Percentiles rank a stretch among this genome's conserved stretches.
These are phyloP conservation scores for Serpula lacrymans DNA, from an alignment of 768 basidiomycete species.

Conservation along the genomic window DNA sequence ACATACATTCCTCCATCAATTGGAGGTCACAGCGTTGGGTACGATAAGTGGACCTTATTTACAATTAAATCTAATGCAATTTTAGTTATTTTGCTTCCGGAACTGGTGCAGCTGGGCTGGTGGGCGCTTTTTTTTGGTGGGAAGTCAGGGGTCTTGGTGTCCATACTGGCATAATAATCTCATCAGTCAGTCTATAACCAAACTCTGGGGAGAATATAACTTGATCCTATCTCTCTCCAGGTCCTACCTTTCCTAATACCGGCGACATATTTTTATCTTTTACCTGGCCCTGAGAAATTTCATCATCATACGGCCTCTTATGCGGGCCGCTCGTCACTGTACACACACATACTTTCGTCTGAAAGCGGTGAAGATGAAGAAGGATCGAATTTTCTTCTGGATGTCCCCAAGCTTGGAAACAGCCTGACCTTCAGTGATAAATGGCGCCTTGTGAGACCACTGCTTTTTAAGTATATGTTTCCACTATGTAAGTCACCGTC, in stretches of 20 bases:
- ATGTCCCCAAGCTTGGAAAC: slow-evolving; percentile 40
- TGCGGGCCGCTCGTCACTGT: slow-evolving; percentile 32
- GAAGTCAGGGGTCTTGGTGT: slow-evolving; percentile 83
- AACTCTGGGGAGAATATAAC: neutral
- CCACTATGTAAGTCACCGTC: slow-evolving; percentile 68
- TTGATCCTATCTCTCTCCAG: slow-evolving; percentile 34
- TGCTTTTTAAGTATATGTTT: slow-evolving; percentile 85
- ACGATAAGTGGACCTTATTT: too few species aligned
- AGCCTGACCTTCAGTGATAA: slow-evolving; percentile 72
- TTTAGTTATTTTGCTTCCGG: slow-evolving; percentile 89
- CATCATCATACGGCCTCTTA: slow-evolving; percentile 34
- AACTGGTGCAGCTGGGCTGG: slow-evolving; percentile 91
- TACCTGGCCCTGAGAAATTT: slow-evolving; percentile 61
- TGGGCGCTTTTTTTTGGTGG: slow-evolving; percentile 96
- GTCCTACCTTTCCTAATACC: slow-evolving; percentile 81
- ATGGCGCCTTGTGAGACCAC: slow-evolving; percentile 73
- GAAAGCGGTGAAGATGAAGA: slow-evolving; percentile 18
- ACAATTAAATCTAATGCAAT: neutral
- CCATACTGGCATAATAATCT: slow-evolving; percentile 75
- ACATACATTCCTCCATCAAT: slow-evolving; percentile 67
- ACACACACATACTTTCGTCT: slow-evolving; percentile 36
- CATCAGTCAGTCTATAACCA: slow-evolving; percentile 51
- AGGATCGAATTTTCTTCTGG: slow-evolving; percentile 11
- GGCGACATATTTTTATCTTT: slow-evolving; percentile 68
- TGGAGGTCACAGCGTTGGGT: slow-evolving; percentile 82